Base-by-base conservation (phyloP, 352 stramenopile species). In the Pythium scleroteichum region DNA sequence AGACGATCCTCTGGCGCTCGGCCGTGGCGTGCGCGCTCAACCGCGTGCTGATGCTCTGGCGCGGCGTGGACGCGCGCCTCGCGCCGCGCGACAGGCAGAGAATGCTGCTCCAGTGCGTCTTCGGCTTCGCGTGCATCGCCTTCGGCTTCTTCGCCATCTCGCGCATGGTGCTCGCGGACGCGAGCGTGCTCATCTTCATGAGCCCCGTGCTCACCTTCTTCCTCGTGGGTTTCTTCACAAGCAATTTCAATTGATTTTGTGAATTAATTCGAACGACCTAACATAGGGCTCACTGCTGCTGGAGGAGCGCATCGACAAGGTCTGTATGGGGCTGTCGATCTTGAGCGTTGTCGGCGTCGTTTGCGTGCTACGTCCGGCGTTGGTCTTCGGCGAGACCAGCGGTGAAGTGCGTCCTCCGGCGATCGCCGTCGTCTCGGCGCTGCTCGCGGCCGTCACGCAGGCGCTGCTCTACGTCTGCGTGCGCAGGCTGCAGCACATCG, bases 71-170 rank as follows among this genome's bases (percentile, higher is more conserved):
- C 8, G 42, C 73, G 6, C 19, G 26, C 5, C 71, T 88, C 1
- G 44, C 57, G 1, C 41, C n/a, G 2, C 42, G 66, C 26, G 55
- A 71, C 38, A 56, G 69, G 14, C 48, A 27, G 4, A 53, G 75
- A 49, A 64, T 87, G 24, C 61, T 77, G 33, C 63, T 79, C 32
- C 72, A 76, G 45, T 80, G 71, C 53, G 63, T 82, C 19, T 76
- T 78, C 38, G 81, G 81, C 20, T 86, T 79, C 7, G 64, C 64
- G 6, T 81, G 68, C 5, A 88, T 90, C 32, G 71, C 72, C 24
- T 77, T 89, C 54, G 68, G 71, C 49, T 89, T 88, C 59, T 91
- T 83, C 62, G 77, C 79, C 19, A 87, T 91, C 50, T 79, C 77
- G 20, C 69, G 82, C 29, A 91, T 91, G 81, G 77, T 91, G 53